Conservation (phyloP, 257 asterid genomes). For the Solanum rostratum region DNA sequence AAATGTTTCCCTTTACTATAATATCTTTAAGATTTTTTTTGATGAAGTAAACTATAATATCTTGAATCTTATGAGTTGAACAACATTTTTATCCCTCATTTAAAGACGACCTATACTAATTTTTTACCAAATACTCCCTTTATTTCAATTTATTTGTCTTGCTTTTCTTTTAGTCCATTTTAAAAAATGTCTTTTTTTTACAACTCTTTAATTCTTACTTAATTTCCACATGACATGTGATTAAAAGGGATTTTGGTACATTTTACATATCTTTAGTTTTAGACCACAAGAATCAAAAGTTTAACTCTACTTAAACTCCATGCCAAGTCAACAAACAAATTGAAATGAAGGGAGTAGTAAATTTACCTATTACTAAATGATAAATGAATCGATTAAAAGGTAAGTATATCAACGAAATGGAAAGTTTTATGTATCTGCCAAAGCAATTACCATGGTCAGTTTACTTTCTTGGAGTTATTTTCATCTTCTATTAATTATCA, state of each 20-base stretch:
- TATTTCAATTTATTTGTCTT: not conserved
- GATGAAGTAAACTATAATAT: not conserved
- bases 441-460: not conserved
- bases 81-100: not conserved
- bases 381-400: not conserved
- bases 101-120: not conserved
- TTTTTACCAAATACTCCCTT: not conserved
- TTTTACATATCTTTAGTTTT: not conserved
- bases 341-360: not conserved
- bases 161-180: not conserved
- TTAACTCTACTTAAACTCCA: not conserved
- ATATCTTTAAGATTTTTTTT: not conserved
- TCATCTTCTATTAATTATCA: not conserved
- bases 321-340: not conserved
- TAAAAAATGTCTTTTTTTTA: not conserved
- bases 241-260: not conserved
- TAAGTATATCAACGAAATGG: not conserved
- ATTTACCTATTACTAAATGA: not conserved
- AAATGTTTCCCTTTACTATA: too few relatives aligned
- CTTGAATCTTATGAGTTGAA: not conserved
- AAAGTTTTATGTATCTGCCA: not conserved
- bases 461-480: not conserved
- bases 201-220: too few relatives aligned
- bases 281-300: too few relatives aligned
- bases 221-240: not conserved